Percentiles rank a stretch among this genome's conserved stretches.
Evolutionary conservation across 352 stramenopile species (phyloP).

Genomic region (Phytophthora tentaculata): DNA sequence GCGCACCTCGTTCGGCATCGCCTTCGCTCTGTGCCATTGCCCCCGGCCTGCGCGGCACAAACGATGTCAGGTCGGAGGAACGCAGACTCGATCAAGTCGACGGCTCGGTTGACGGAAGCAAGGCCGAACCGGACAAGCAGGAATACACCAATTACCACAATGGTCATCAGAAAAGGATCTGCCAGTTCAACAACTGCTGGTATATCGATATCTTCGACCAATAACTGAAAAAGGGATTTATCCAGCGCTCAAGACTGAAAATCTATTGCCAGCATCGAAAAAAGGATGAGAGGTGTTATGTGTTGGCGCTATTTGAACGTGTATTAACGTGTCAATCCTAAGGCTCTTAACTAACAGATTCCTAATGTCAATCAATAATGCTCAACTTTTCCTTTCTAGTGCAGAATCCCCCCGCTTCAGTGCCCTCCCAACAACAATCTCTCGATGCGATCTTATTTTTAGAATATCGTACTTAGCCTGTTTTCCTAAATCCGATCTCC

Average conservation of each 20-base stretch:
- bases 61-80: constrained; percentile 6
- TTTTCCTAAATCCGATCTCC: constrained; percentile 2
- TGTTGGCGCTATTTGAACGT: no score
- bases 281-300: neutral
- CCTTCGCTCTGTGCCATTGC: neutral
- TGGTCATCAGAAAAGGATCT: constrained; percentile 8
- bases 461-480: constrained; percentile 16
- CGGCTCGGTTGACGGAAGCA: constrained; percentile 13
- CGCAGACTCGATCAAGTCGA: constrained; percentile 10
- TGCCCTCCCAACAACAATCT: neutral
- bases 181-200: constrained; percentile 22
- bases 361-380: neutral
- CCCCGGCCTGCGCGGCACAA: constrained; percentile 5
- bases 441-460: constrained; percentile 21
- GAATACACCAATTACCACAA: neutral
- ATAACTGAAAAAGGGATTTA: no score
- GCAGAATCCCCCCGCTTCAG: constrained; percentile 1
- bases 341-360: no score
- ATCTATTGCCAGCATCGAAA: no score
- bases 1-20: constrained; percentile 6
- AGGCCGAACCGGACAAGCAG: constrained; percentile 10
- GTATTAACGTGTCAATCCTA: no score
- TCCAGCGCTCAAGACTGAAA: no score
- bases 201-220: constrained; percentile 16
- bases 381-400: constrained; percentile 3